Evolutionary conservation across 2,329 filamentous ascomycete genomes (phyloP), one percentile per base, ranked within the genome.

Genomic region (Sarocladium strictum): DNA sequence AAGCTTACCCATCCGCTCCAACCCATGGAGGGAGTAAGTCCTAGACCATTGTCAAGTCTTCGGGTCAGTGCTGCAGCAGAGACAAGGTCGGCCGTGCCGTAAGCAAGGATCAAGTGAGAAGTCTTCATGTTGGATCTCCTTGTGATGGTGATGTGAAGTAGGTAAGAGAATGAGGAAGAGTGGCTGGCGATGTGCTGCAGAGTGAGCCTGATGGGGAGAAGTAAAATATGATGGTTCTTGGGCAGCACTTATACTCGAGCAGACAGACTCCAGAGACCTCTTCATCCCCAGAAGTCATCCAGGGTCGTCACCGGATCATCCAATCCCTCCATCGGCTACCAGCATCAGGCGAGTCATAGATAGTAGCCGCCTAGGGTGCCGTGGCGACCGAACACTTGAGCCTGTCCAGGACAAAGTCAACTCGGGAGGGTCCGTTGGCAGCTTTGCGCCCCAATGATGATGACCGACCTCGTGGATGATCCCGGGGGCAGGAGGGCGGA

Each of bases 1-100:
- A n/a, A n/a, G 33, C 37, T 21, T 50, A 58, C 57, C 57, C 57
- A 58, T 19, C 54, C 54, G 26, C 57, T 58, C 57, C 57, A 58
- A 17, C 57, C 57, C 57, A 58, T 56, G 10, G 47, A 35, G n/a
- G 57, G 57, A 23, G 54, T 58, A 3, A 53, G 47, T 2, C 57
- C 57, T 9, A 55, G 47, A 14, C 38, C 24, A 47, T 54, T 54
- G 33, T 58, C 53, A 3, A 53, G 26, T 24, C 40, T 45, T 12
- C 21, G 5, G 11, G 40, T 23, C 17, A 45, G 23, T 3, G 40
- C 24, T 15, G 40, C 40, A 23, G 40, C 40, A 45, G 7, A 23
- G 40, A 17, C 40, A 19, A 45, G 17, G 7, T 45, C 40, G 5
- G 40, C 40, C 6, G 40, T 38, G 35, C 35, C n/a, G 35, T 7